Evolutionary conservation across 1,284 basidiomycete species (phyloP), one percentile per base, ranked within the genome.

Genomic region (Volvariella surrecta): DNA sequence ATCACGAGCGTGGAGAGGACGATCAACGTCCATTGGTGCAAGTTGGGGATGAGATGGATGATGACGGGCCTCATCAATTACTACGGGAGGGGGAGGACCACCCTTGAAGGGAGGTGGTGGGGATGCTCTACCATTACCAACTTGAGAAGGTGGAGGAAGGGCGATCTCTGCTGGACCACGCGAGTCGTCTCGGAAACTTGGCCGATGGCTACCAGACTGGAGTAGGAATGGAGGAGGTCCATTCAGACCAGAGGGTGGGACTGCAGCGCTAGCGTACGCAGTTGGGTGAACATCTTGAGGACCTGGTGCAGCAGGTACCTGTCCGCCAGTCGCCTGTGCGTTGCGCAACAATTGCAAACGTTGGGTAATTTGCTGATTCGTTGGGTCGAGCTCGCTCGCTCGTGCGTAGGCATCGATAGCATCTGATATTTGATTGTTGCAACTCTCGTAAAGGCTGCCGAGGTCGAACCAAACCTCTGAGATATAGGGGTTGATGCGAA

Each of bases 391-490:
- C 62, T 96, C 92, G 44, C 82, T 80, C 0, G 93, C 93, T 16
- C 92, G 79, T 6, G 89, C 88, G 57, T 99, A 99, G 0, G 96
- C 95, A 55, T 99, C 95, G 58, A 99, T 97, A 22, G 96, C 95
- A 58, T 99, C 96, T 37, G 88, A 86, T 58, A 98, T 93, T 65
- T 99, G 96, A 62, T 99, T 98, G 70, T 99, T 99, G 74, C 95
- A 99, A 50, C 87, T 89, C 65, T 99, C 95, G 61, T 99, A 99
- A 1, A 99, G 72, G 50, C 85, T 90, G 39, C 95, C 96, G 19
- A 99, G 79, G 66, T 99, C 94, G 65, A 94, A 98, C 95, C 96
- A 99, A 2, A 99, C 95, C 63, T 99, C 95, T 40, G 91, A 93
- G 52, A 99, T 98, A 73, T 96, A 99, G 0, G 95, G 95, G 59